Base-by-base conservation (phyloP, 257 asterid genomes). In the Striga asiatica region DNA sequence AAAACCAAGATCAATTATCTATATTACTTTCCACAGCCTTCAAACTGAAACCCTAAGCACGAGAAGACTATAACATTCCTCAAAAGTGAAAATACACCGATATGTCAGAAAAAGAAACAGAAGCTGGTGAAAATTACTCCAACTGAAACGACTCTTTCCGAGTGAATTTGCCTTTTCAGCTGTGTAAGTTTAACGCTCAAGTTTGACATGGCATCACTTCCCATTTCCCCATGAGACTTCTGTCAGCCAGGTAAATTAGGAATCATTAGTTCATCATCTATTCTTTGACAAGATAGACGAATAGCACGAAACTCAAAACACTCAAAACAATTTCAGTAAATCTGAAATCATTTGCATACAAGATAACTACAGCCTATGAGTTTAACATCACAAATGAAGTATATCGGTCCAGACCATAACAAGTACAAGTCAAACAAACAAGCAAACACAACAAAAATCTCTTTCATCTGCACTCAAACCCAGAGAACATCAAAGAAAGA, bases 141-240 rank as follows among this genome's bases (percentile, higher is more conserved):
- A 64, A 87, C 65, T 5, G 81, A 70, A 62, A 52, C 67, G 59
- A 47, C 68, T 77, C 94, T 81, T 34, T 77, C 89, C 8, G 67
- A 62, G 51, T 77, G 82, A 71, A 87, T 84, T 70, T 81, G 76
- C 83, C 54, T 76, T 69, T 68, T 81, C 63, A 84, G 72, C 71
- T 74, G 83, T 51, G 75, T 58, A 29, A 87, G 66, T 71, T 74
- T 77, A 32, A 14, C 23, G 35, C 39, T 46, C 67, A 86, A 74
- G 57, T 55, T 49, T 41, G 59, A 67, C 69, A 56, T 55, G 10
- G 65, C 54, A 69, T 78, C 82, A 64, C 48, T 65, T 59, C 61
- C 80, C 65, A 61, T 74, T 60, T 71, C 78, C 46, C 66, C 93
- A 55, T 54, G 51, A 13, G 42, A 47, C 39, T 58, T 71, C 86